Evolutionary conservation across 495 filamentous ascomycete genomes (phyloP), one percentile per base, ranked within the genome.

Genomic region (Neurospora terricola): DNA sequence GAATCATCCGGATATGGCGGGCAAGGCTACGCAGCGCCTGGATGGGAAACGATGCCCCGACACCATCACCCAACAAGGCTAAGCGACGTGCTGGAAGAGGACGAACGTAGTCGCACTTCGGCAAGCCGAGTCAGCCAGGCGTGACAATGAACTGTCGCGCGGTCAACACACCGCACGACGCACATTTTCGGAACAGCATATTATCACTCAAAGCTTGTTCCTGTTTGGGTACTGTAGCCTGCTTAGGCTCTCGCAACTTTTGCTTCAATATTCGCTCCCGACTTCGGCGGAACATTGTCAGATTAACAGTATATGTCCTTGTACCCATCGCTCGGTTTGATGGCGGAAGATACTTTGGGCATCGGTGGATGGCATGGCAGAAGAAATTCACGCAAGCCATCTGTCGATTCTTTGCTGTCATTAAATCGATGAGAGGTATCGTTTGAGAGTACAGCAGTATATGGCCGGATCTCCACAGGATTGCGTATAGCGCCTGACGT

Each of bases 61-160:
- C 96, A 98, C 83, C 94, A 97, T 77, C 96, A 98, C 82, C 95
- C 95, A 0, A 98, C 95, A 4, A 85, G 96, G 71, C 83, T 99
- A 72, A 98, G 96, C 79, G 96, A 99, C 84, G 94, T 99, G 12
- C 86, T 96, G 11, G 96, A 99, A 74, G 89, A 90, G 76, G 91
- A 97, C 72, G 92, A 94, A 81, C 83, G 88, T 43, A 91, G 91
- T 73, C 83, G 87, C 7, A 88, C 87, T 4, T 87, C 86, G 69
- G 82, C 84, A 6, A 87, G 85, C 78, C 81, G 83, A 75, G 78
- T 84, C 54, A 85, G 84, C 75, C 83, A 84, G 36, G 78, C 79
- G 45, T 85, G 73, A 82, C 42, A 70, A 73, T 66, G 54, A 66
- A 38, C 42, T 21, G 42, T 68, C 38, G 70, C 23, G 70, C 27